A percentile compares a stretch with the other conserved stretches of the same genome.
Conservation (phyloP, 2,329 filamentous ascomycete species). For the Blumeriella jaapii region DNA sequence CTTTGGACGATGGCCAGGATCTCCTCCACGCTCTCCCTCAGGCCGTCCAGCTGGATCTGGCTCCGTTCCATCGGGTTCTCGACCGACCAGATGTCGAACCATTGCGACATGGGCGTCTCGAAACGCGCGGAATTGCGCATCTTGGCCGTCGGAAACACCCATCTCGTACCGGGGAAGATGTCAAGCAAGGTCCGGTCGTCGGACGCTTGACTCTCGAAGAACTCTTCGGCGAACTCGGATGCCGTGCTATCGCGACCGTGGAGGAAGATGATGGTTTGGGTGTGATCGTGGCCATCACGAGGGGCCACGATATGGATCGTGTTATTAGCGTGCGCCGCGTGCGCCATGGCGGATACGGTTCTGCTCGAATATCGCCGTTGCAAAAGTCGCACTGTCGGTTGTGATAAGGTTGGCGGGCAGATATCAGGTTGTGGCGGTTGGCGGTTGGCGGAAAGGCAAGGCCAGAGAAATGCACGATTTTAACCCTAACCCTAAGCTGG, state of each 20-base stretch:
- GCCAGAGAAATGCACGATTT: no score
- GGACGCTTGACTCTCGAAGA: constrained; percentile 30
- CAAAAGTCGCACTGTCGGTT: no score
- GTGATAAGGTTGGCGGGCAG: no score
- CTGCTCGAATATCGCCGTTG: no score
- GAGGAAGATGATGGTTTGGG: constrained; percentile 36
- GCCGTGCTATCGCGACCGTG: constrained; percentile 33
- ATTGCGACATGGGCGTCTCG: constrained; percentile 29
- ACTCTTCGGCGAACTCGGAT: constrained; percentile 30
- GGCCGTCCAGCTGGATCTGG: constrained; percentile 31
- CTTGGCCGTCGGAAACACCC: constrained; percentile 16
- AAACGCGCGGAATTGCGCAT: constrained; percentile 22
- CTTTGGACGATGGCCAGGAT: constrained; percentile 27
- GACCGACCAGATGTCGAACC: constrained; percentile 38
- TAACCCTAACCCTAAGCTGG: no score
- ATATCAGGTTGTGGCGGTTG: no score
- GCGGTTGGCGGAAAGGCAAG: no score
- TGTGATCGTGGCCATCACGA: constrained; percentile 23
- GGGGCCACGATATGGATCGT: constrained; percentile 10
- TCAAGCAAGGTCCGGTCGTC: constrained; percentile 11
- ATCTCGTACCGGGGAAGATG: constrained; percentile 12
- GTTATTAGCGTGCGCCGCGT: no score
- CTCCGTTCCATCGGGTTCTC: constrained; percentile 30
- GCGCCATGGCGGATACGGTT: no score
- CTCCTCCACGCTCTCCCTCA: constrained; percentile 29